Base-by-base conservation (phyloP, 257 asterid genomes). In the Asclepias syriaca region DNA sequence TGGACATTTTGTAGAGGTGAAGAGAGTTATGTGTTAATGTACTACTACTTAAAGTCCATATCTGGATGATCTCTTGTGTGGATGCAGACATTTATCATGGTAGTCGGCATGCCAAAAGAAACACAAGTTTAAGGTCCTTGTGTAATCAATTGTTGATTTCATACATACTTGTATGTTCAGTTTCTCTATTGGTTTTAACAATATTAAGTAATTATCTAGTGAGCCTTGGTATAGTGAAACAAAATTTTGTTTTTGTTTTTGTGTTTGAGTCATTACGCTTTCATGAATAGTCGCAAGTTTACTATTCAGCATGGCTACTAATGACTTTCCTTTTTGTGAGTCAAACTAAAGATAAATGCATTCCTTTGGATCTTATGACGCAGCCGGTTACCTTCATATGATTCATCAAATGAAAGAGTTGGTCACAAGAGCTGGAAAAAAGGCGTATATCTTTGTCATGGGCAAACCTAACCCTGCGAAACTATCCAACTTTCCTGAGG, bases 401-500 rank as follows among this genome's bases (percentile, higher is more conserved):
- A 89, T 94, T 81, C 90, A 94, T 80, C 90, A 84, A 76, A 88
- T 91, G 95, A 88, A 82, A 78, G 96, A 91, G 54, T 78, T 94
- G 77, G 86, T 89, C 68, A 80, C 88, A 12, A 82, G 78, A 80
- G 93, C 98, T 79, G 97, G 97, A 71, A 94, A 94, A 79, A 94
- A 94, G 77, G 85, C 92, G 3, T 94, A 91, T 79, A 94, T 92
- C 64, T 87, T 94, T 81, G 96, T 94, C 65, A 94, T 91, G 98
- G 98, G 98, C 77, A 84, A 84, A 75, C 98, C 97, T 34, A 94
- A 94, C 65, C 98, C 98, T 77, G 92, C 97, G 65, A 91, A 94
- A 82, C 87, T 94, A 77, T 96, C 98, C 77, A 94, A 94, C 80
- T 94, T 94, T 84, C 98, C 97, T 1, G 96, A 94, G 98, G 98